These are phyloP conservation scores for Harringtonia aguacate DNA, from an alignment of 2,329 filamentous ascomycete genomes.

Conservation along the genomic window DNA sequence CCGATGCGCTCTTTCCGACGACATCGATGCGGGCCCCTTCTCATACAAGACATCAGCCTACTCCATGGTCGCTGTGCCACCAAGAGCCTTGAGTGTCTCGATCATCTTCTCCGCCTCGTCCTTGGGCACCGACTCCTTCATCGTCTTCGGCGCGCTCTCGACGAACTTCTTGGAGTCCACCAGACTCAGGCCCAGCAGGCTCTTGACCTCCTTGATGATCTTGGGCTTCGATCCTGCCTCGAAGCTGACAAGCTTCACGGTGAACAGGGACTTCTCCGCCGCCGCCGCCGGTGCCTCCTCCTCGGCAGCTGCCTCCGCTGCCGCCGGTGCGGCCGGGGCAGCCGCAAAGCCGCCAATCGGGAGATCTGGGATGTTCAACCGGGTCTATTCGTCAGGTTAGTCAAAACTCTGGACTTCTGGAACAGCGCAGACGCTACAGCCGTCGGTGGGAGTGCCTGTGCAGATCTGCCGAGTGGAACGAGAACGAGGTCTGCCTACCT, in stretches of 20 bases:
- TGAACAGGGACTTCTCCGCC: constrained; percentile 96
- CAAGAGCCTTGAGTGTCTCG: constrained; percentile 83
- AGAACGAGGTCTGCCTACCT: constrained; percentile 60
- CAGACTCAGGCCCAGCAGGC: constrained; percentile 83
- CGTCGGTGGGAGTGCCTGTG: too few relatives aligned
- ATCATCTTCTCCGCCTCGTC: constrained; percentile 99
- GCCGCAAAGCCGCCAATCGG: constrained; percentile 84
- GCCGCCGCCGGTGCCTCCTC: constrained; percentile 81
- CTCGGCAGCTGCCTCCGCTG: constrained; percentile 63
- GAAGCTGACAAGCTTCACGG: constrained; percentile 84
- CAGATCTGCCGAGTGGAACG: too few relatives aligned
- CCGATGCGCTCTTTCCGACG: not conserved
- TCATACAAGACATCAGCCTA: constrained; percentile 34
- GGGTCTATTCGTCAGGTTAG: constrained; percentile 52
- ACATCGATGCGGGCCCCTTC: not conserved
- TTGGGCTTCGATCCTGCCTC: constrained; percentile 89
- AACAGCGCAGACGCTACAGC: too few relatives aligned
- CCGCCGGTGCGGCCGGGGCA: constrained; percentile 41
- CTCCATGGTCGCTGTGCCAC: constrained; percentile 84
- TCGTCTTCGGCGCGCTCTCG: constrained; percentile 91
- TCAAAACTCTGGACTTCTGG: too few relatives aligned
- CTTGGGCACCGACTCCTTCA: constrained; percentile 99
- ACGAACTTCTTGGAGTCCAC: constrained; percentile 99
- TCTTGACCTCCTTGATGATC: constrained; percentile 99
- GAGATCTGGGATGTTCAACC: constrained; percentile 95